Conservation (phyloP, 2,329 filamentous ascomycete species). For the Calycina herbarum region DNA sequence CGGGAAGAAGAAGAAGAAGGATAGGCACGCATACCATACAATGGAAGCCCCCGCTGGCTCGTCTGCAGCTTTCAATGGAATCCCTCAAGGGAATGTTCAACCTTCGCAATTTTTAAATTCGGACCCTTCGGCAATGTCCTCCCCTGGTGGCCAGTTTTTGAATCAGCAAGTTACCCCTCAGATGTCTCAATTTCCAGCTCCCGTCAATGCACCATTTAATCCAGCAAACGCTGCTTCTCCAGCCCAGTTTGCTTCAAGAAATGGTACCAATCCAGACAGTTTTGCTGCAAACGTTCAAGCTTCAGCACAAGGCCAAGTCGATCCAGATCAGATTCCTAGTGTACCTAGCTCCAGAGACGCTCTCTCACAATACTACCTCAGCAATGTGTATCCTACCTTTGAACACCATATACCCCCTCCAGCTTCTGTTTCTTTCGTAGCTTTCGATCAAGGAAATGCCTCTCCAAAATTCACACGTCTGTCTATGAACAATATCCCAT, state of each 20-base stretch:
- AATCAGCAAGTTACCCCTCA: conserved; percentile 46
- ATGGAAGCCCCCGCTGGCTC: conserved; percentile 71
- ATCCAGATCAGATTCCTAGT: conserved; percentile 90
- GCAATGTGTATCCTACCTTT: conserved; percentile 90
- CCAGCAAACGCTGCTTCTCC: conserved; percentile 44
- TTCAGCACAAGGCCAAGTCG: conserved; percentile 72
- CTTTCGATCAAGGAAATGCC: conserved; percentile 94
- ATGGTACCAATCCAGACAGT: conserved; percentile 38
- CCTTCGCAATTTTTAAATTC: conserved; percentile 60
- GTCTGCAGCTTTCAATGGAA: conserved; percentile 69
- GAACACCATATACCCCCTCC: conserved; percentile 91
- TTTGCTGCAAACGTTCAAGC: conserved; percentile 53
- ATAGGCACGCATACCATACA: conserved; percentile 87
- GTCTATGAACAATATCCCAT: conserved; percentile 90
- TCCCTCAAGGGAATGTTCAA: conserved; percentile 57
- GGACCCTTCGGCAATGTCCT: conserved; percentile 42
- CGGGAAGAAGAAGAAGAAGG: conserved; percentile 80
- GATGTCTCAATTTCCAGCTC: conserved; percentile 62
- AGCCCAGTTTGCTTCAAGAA: conserved; percentile 49
- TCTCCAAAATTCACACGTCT: conserved; percentile 92
- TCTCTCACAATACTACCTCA: conserved; percentile 80
- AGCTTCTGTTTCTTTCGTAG: conserved; percentile 82
- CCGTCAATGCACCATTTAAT: conserved; percentile 53
- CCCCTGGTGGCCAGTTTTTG: conserved; percentile 46
- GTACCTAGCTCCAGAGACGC: conserved; percentile 82